phyloP scores from a whole-genome alignment of 495 filamentous ascomycete species.

The Thermothielavioides terrestris region DNA sequence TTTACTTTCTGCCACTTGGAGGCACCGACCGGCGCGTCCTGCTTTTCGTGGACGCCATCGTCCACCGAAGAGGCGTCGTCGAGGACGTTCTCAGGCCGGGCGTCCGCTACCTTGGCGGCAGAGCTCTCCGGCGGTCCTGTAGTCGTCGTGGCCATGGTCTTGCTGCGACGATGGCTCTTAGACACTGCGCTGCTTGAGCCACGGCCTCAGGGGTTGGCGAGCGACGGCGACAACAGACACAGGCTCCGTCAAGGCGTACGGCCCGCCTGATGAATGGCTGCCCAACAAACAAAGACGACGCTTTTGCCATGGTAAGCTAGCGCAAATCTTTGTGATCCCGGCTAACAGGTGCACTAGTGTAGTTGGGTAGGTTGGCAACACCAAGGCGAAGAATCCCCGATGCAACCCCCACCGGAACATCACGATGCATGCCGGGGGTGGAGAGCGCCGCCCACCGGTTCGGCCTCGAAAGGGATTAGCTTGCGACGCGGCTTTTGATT shows the following conservation, averaged over 20 bases:
- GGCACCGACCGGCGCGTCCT: not conserved
- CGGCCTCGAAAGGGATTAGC: not conserved
- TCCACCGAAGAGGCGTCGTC: not conserved
- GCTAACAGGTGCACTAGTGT: too few species aligned
- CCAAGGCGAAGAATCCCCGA: too few species aligned
- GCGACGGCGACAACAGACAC: too few species aligned
- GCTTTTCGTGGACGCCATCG: not conserved
- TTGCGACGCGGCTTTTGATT: not conserved
- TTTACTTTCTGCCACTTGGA: not conserved
- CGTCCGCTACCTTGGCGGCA: not conserved
- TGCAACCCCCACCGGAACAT: too few species aligned
- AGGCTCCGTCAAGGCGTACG: too few species aligned
- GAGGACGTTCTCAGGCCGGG: not conserved
- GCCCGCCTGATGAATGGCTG: too few species aligned
- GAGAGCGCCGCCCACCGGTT: too few species aligned
- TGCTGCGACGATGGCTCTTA: not conserved
- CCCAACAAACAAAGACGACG: too few species aligned
- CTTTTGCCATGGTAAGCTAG: too few species aligned
- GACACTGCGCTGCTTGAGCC: not conserved
- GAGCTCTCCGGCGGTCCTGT: not conserved
- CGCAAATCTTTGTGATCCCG: too few species aligned
- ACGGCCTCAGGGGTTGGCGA: not conserved
- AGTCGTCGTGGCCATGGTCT: not conserved
- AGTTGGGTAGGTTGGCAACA: too few species aligned
- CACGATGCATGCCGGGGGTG: too few species aligned